phyloP scores from a whole-genome alignment of 768 basidiomycete species.

The Auriscalpium orientale region DNA sequence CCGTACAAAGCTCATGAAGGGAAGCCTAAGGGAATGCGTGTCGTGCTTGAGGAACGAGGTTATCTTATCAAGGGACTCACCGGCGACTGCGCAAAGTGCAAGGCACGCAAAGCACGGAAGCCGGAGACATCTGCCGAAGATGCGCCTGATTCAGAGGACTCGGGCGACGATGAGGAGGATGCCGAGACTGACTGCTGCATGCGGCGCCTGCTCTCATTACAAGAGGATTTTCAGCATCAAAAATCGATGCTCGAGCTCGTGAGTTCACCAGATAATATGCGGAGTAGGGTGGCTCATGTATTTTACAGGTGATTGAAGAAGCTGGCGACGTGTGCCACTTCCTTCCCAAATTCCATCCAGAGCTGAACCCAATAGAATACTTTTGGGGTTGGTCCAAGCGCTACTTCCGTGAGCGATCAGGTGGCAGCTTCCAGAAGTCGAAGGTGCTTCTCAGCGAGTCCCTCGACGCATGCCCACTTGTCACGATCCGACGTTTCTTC shows the following conservation, averaged over 20 bases:
- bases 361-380: slow-evolving; percentile 10
- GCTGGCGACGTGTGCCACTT: slow-evolving; percentile 7
- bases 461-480: slow-evolving; percentile 12
- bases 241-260: slow-evolving; percentile 15
- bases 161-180: too few species aligned
- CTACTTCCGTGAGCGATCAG: slow-evolving; percentile 3
- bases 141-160: too few species aligned
- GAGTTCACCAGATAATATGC: neutral
- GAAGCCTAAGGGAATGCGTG: too few species aligned
- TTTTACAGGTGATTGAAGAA: slow-evolving; percentile 3
- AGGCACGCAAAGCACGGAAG: too few species aligned
- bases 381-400: slow-evolving; percentile 1
- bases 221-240: slow-evolving; percentile 10
- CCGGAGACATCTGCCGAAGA: too few species aligned
- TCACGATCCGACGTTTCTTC: slow-evolving; percentile 13
- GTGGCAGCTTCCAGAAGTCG: slow-evolving; percentile 2
- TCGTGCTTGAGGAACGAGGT: too few species aligned
- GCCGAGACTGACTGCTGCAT: slow-evolving; percentile 11
- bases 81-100: too few species aligned
- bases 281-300: neutral
- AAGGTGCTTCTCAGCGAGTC: slow-evolving; percentile 4
- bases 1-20: too few species aligned
- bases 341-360: slow-evolving; percentile 13
- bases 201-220: slow-evolving; percentile 9
- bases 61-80: too few species aligned